Evolutionary conservation across 2,329 filamentous ascomycete species (phyloP).

Genomic region (Colletotrichum sp.): DNA sequence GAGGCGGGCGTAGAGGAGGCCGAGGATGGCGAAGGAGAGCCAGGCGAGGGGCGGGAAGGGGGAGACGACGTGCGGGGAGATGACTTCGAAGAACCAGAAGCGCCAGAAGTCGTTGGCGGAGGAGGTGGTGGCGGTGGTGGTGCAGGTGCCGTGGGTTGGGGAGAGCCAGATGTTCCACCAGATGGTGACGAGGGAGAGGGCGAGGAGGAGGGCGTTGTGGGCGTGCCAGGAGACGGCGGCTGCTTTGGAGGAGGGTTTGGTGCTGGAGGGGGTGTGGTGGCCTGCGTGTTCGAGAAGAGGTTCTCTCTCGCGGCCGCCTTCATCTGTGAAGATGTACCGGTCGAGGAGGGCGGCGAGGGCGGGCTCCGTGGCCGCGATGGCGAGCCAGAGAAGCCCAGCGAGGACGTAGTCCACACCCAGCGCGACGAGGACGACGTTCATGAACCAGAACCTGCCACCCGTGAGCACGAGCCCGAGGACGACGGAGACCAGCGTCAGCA

Average conservation of each 20-base stretch:
- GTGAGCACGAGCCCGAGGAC: conserved; percentile 36
- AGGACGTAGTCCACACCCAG: conserved; percentile 51
- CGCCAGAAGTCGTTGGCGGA: conserved; percentile 28
- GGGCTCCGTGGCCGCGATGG: conserved; percentile 37
- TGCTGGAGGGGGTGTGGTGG: not conserved
- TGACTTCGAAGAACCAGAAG: conserved; percentile 47
- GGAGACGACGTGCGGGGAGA: conserved; percentile 35
- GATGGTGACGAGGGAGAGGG: conserved; percentile 40
- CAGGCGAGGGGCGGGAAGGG: conserved; percentile 50
- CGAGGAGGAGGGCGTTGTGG: conserved; percentile 41
- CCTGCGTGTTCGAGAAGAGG: conserved; percentile 30
- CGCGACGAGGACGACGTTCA: conserved; percentile 49
- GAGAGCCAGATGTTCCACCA: conserved; percentile 55
- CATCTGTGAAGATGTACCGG: conserved; percentile 15
- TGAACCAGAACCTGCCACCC: conserved; percentile 41
- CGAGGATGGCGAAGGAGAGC: conserved; percentile 51
- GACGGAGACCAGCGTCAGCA: conserved; percentile 38
- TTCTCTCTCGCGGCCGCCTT: conserved; percentile 25
- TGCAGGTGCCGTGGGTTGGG: conserved; percentile 41
- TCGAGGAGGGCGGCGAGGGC: conserved; percentile 31
- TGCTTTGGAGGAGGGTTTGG: conserved; percentile 3
- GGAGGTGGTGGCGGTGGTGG: not conserved
- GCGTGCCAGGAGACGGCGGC: conserved; percentile 41
- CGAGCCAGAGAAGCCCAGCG: conserved; percentile 46
- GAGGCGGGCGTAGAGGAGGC: conserved; percentile 48